Conservation (phyloP, 768 basidiomycete genomes). For the Suillus subalutaceus region DNA sequence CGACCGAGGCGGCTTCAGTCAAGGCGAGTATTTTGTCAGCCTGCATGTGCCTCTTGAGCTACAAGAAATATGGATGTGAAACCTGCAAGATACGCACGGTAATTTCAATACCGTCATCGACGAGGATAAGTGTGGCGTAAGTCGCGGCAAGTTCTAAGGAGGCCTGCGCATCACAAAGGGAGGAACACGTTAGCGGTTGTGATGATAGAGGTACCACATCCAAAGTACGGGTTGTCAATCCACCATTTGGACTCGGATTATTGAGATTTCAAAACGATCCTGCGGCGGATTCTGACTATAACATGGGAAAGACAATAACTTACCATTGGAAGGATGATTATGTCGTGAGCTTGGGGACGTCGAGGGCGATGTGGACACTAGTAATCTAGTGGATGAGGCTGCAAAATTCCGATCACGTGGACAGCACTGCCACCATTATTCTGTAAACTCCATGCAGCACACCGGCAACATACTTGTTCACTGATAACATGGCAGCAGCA, state of each 20-base stretch:
- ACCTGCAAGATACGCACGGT: conserved; percentile 63
- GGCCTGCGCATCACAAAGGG: conserved; percentile 37
- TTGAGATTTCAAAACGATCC: not conserved
- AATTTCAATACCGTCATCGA: conserved; percentile 96
- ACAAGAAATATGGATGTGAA: not conserved
- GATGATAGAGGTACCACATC: conserved; percentile 17
- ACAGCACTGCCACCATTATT: conserved; percentile 1
- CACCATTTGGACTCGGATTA: conserved; percentile 15
- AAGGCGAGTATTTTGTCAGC: conserved; percentile 91
- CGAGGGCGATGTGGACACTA: conserved; percentile 19
- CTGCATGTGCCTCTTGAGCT: conserved; percentile 42
- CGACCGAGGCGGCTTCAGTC: conserved; percentile 80
- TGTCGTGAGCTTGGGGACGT: conserved; percentile 14
- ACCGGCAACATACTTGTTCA: not conserved
- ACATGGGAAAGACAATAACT: conserved; percentile 13
- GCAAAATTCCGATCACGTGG: conserved; percentile 3
- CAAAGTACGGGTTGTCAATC: conserved; percentile 17
- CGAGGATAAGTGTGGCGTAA: conserved; percentile 98
- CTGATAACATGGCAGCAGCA: conserved; percentile 8
- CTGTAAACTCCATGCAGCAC: not conserved
- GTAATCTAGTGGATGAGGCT: not conserved
- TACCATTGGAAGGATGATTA: conserved; percentile 28
- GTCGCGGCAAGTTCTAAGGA: conserved; percentile 85
- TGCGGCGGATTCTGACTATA: not conserved
- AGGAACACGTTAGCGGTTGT: conserved; percentile 18